A percentile compares a stretch with the other conserved stretches of the same genome.
phyloP scores from a whole-genome alignment of 208 protist species.

The Leishmania arabica region DNA sequence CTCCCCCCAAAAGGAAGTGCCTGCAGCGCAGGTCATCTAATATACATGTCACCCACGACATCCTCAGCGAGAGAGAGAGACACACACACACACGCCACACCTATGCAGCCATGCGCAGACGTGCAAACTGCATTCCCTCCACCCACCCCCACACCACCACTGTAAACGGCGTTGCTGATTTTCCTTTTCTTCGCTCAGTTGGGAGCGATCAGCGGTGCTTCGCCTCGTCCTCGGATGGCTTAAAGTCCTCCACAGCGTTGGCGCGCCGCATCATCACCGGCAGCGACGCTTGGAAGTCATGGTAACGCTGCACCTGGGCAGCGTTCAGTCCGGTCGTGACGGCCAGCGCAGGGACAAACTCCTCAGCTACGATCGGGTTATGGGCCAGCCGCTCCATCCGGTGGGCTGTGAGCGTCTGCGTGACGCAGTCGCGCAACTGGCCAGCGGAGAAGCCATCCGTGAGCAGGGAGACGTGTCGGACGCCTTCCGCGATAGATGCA shows the following conservation, averaged over 20 bases:
- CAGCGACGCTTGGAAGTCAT: slow-evolving; percentile 60
- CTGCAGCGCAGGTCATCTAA: neutral
- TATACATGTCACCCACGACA: neutral
- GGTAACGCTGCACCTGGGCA: slow-evolving; percentile 63
- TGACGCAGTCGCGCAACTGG: slow-evolving; percentile 57
- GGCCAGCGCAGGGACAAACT: slow-evolving; percentile 83
- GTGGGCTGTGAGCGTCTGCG: slow-evolving; percentile 61
- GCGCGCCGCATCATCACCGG: slow-evolving; percentile 73
- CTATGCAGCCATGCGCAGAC: neutral
- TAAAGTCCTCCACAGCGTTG: slow-evolving; percentile 73
- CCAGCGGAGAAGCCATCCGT: slow-evolving; percentile 76
- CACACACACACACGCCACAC: neutral
- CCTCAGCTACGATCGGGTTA: slow-evolving; percentile 57
- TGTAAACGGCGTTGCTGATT: neutral
- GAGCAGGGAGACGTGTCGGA: slow-evolving; percentile 76
- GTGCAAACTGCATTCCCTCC: neutral
- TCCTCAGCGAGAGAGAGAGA: neutral
- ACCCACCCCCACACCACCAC: neutral
- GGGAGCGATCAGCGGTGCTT: slow-evolving; percentile 27
- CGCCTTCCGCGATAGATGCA: slow-evolving; percentile 31
- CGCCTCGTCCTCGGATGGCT: slow-evolving; percentile 67
- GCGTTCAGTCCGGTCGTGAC: slow-evolving; percentile 46
- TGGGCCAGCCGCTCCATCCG: slow-evolving; percentile 75
- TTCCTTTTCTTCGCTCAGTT: neutral
- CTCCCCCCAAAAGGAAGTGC: neutral